Conservation (phyloP, 208 protist genomes). For the Trichomonas tenax region DNA sequence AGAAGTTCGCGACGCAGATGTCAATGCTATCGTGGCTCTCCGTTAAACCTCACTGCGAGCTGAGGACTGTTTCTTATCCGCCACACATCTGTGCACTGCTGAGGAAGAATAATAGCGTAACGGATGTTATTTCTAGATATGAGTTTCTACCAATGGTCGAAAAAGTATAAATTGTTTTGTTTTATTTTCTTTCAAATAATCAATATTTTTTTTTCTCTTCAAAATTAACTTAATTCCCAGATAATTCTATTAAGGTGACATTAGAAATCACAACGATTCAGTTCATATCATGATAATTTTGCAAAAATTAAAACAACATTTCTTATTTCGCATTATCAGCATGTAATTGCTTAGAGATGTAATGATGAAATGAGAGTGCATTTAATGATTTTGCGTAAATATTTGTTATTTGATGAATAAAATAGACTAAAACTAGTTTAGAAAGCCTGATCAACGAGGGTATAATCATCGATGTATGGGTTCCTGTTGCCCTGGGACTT, state of each 20-base stretch:
- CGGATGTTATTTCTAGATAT: not conserved
- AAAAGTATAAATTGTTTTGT: not conserved
- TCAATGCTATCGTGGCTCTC: not conserved
- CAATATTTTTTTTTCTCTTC: too few relatives aligned
- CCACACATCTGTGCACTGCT: not conserved
- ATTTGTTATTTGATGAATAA: too few relatives aligned
- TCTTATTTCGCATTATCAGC: too few relatives aligned
- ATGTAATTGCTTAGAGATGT: too few relatives aligned
- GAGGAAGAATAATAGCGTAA: not conserved
- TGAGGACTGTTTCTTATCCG: not conserved
- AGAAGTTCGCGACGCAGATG: not conserved
- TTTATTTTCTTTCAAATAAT: not conserved
- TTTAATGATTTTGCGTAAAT: too few relatives aligned
- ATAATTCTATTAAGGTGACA: too few relatives aligned
- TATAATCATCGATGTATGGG: not conserved
- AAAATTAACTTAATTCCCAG: too few relatives aligned
- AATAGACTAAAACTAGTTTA: not conserved
- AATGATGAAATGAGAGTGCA: too few relatives aligned
- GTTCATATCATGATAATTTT: too few relatives aligned
- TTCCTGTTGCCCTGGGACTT: not conserved
- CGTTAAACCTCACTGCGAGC: not conserved
- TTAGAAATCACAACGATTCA: too few relatives aligned
- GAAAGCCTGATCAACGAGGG: not conserved
- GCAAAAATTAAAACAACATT: too few relatives aligned
- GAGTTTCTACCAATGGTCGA: not conserved